A percentile compares a stretch with the other conserved stretches of the same genome.
Evolutionary conservation across 108 stramenopile genomes (phyloP).

Genomic region (Conticribra guillardii): DNA sequence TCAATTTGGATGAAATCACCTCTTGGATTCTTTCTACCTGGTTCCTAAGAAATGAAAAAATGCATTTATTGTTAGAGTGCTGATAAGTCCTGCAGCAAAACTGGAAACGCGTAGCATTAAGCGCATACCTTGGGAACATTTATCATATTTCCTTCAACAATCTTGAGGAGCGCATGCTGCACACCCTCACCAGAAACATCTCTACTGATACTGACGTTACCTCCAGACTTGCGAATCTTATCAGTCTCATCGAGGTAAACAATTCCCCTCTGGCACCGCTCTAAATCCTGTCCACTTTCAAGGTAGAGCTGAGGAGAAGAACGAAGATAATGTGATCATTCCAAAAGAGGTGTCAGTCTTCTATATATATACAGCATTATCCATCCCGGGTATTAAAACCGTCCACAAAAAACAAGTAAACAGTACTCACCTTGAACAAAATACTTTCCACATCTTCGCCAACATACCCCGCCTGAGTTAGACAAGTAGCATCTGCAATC

Average conservation of each 20-base stretch:
- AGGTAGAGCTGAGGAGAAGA: slow-evolving; percentile 72
- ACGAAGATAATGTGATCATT: background rate
- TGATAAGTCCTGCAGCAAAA: background rate
- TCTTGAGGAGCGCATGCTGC: slow-evolving; percentile 98
- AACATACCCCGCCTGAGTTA: slow-evolving; percentile 98
- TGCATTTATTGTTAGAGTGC: background rate
- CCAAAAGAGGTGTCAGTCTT: too few relatives aligned
- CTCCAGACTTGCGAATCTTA: slow-evolving; percentile 93
- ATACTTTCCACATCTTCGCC: slow-evolving; percentile 98
- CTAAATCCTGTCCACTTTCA: slow-evolving; percentile 94
- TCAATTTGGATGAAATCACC: slow-evolving; percentile 97
- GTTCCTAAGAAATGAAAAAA: slow-evolving; percentile 55
- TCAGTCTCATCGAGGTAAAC: slow-evolving; percentile 96
- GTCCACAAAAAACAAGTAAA: too few relatives aligned
- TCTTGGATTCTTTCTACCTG: slow-evolving; percentile 93
- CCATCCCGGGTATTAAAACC: too few relatives aligned
- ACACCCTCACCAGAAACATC: slow-evolving; percentile 97
- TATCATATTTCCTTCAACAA: slow-evolving; percentile 97
- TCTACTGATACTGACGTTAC: slow-evolving; percentile 95
- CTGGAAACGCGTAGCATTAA: background rate
- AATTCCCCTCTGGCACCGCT: slow-evolving; percentile 91
- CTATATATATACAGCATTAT: too few relatives aligned
- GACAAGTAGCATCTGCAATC: slow-evolving; percentile 95
- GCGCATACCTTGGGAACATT: slow-evolving; percentile 96
- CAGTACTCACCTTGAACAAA: slow-evolving; percentile 79